phyloP scores from a whole-genome alignment of 805 yeast species.

The Ascoidea tarda region DNA sequence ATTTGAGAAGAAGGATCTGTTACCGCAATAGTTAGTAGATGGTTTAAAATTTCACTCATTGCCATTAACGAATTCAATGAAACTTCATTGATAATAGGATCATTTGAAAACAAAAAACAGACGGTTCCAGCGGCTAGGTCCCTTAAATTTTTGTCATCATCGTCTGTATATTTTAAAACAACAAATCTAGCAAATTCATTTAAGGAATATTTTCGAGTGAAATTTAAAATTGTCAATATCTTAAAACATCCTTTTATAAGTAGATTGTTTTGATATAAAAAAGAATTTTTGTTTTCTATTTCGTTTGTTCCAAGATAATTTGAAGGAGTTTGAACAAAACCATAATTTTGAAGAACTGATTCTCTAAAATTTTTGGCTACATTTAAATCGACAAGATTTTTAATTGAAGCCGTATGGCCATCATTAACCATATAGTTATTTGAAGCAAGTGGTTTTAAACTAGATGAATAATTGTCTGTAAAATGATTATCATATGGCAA shows the following conservation, averaged over 20 bases:
- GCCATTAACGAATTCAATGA: conserved; percentile 71
- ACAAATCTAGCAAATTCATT: conserved; percentile 82
- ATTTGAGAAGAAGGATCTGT: conserved; percentile 85
- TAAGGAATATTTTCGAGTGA: conserved; percentile 51
- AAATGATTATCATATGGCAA: neutral
- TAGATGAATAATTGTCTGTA: neutral
- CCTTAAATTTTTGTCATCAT: conserved; percentile 65
- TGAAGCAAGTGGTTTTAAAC: neutral
- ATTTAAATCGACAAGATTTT: conserved; percentile 7
- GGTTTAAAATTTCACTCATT: conserved; percentile 73
- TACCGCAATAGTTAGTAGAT: conserved; percentile 66
- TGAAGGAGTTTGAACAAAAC: conserved; percentile 1
- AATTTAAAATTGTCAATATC: conserved; percentile 63
- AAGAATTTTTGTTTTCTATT: neutral
- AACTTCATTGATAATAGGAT: conserved; percentile 73
- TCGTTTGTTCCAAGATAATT: neutral
- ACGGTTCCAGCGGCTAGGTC: conserved; percentile 78
- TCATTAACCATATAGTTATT: neutral
- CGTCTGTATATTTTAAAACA: conserved; percentile 73
- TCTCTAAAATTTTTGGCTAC: conserved; percentile 4
- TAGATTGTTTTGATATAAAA: conserved; percentile 29
- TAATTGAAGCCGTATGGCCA: conserved; percentile 7
- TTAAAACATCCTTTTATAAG: conserved; percentile 66
- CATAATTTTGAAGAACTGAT: conserved; percentile 6
- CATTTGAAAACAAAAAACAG: conserved; percentile 58